These are phyloP conservation scores for Trypanosoma boissoni DNA, from an alignment of 208 protist genomes.

Conservation along the genomic window DNA sequence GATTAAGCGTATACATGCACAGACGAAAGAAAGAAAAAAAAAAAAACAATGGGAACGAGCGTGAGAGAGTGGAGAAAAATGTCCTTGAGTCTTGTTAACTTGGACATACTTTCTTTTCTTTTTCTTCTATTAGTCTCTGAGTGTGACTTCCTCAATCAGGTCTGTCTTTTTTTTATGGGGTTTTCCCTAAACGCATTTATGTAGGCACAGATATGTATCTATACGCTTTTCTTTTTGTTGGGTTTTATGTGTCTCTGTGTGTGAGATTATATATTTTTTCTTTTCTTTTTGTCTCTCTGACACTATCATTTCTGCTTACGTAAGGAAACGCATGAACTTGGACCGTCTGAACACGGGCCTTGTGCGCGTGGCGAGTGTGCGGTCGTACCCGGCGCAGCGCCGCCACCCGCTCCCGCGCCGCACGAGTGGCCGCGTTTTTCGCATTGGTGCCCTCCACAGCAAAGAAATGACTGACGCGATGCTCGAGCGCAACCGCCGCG, in stretches of 20 bases:
- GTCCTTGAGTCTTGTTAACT: too few relatives aligned
- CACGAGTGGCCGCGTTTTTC: constrained; percentile 72
- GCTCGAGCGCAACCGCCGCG: constrained; percentile 68
- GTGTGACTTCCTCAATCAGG: too few relatives aligned
- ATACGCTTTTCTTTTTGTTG: too few relatives aligned
- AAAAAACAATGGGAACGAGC: constrained; percentile 1
- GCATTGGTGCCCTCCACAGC: constrained; percentile 63
- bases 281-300: too few relatives aligned
- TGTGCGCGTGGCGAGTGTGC: constrained; percentile 55
- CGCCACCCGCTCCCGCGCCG: constrained; percentile 35
- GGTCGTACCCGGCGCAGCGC: constrained; percentile 36
- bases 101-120: too few relatives aligned
- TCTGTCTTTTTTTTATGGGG: too few relatives aligned
- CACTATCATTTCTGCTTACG: neutral
- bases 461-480: constrained; percentile 57
- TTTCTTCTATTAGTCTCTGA: too few relatives aligned
- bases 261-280: too few relatives aligned
- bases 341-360: constrained; percentile 71
- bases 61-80: neutral
- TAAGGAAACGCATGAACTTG: constrained; percentile 29
- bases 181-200: too few relatives aligned
- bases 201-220: too few relatives aligned
- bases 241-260: constrained; percentile 4
- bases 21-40: constrained; percentile 3
- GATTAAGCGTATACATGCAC: constrained; percentile 10